phyloP scores from a whole-genome alignment of 306 rosid species.

The Dalbergia cultrata region DNA sequence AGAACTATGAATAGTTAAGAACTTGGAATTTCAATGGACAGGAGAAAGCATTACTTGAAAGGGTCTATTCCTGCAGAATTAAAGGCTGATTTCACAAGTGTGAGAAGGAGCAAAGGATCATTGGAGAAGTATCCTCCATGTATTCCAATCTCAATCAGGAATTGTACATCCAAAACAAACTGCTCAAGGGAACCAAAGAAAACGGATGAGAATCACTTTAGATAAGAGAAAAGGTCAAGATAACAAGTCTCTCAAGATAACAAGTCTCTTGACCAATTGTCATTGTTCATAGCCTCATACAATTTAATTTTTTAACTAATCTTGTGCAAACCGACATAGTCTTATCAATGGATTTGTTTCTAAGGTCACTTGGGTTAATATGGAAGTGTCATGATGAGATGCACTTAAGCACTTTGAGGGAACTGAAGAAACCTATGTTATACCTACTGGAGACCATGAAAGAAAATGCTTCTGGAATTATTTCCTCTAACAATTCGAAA shows the following conservation, averaged over 20 bases:
- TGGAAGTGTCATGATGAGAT: too few relatives aligned
- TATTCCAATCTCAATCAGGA: constrained; percentile 72
- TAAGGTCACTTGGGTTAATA: too few relatives aligned
- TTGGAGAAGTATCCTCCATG: constrained; percentile 73
- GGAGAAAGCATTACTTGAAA: constrained; percentile 57
- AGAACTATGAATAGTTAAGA: constrained; percentile 2
- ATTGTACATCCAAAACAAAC: constrained; percentile 77
- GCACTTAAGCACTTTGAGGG: neutral
- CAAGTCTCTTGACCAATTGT: neutral
- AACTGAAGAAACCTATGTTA: too few relatives aligned
- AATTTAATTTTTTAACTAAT: neutral
- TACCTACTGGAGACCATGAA: neutral
- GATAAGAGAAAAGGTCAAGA: constrained; percentile 26
- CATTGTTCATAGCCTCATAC: constrained; percentile 20
- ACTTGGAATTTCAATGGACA: constrained; percentile 10
- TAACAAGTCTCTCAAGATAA: neutral
- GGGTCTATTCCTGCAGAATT: constrained; percentile 65
- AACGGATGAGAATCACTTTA: constrained; percentile 35
- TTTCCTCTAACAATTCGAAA: neutral
- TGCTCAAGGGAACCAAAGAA: constrained; percentile 44
- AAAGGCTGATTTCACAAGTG: constrained; percentile 70
- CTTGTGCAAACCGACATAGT: neutral
- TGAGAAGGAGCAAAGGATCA: constrained; percentile 60
- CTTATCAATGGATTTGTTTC: too few relatives aligned
- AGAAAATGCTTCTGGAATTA: neutral